Evolutionary conservation across 176 grass and related monocot genomes (phyloP).

Genomic region (Bonia amplexicaulis): DNA sequence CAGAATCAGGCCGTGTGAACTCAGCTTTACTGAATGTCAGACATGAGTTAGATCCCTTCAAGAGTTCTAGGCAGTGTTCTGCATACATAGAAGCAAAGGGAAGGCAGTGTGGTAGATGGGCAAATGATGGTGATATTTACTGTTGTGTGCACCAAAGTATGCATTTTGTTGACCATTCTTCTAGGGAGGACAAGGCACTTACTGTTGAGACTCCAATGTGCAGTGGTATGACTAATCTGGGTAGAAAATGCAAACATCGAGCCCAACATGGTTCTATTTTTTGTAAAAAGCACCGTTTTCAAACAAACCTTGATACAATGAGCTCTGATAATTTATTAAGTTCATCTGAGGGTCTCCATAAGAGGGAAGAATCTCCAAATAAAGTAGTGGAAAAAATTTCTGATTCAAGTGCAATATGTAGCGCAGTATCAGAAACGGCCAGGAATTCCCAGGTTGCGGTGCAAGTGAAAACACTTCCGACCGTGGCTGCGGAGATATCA

Average conservation of each 20-base stretch:
- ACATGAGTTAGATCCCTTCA: constrained; percentile 44
- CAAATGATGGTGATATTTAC: constrained; percentile 86
- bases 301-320: constrained; percentile 41
- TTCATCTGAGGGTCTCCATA: constrained; percentile 34
- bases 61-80: constrained; percentile 77
- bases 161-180: constrained; percentile 48
- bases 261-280: constrained; percentile 73
- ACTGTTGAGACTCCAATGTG: constrained; percentile 58
- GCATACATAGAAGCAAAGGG: constrained; percentile 86
- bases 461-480: constrained; percentile 26
- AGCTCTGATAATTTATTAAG: constrained; percentile 34
- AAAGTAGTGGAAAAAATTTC: constrained; percentile 31
- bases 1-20: constrained; percentile 29
- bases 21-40: constrained; percentile 26
- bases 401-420: constrained; percentile 28
- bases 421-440: neutral
- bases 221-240: constrained; percentile 77
- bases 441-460: constrained; percentile 29
- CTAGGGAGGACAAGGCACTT: constrained; percentile 45
- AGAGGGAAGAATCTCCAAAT: constrained; percentile 28
- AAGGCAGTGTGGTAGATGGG: constrained; percentile 95
- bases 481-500: constrained; percentile 33
- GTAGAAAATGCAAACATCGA: constrained; percentile 94
- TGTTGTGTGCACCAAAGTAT: constrained; percentile 93
- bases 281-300: constrained; percentile 87